Conservation (phyloP, 805 yeast species). For the Wickerhamomyces kurtzmanii region DNA sequence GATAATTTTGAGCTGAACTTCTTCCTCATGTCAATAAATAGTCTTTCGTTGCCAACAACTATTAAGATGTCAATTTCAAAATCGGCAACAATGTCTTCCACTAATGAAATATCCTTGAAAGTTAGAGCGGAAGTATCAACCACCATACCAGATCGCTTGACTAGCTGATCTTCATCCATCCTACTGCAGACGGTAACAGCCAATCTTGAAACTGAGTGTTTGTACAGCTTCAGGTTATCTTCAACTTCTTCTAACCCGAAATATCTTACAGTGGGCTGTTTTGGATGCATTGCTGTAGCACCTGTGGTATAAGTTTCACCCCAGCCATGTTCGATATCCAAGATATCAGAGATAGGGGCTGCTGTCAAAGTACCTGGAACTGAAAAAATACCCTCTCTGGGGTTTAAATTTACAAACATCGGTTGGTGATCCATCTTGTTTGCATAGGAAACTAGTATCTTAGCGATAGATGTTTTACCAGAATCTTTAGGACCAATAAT, state of each 20-base stretch:
- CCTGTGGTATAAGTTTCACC: slow-evolving; percentile 77
- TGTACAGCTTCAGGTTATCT: slow-evolving; percentile 34
- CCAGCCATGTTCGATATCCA: slow-evolving; percentile 71
- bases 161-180: slow-evolving; percentile 35
- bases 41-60: slow-evolving; percentile 69
- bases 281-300: slow-evolving; percentile 68
- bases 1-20: slow-evolving; percentile 28
- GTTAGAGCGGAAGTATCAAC: slow-evolving; percentile 67
- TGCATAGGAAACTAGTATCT: slow-evolving; percentile 67
- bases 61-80: slow-evolving; percentile 52
- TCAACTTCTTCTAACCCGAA: slow-evolving; percentile 58
- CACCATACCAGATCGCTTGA: slow-evolving; percentile 44
- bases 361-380: slow-evolving; percentile 84
- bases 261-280: slow-evolving; percentile 78
- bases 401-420: slow-evolving; percentile 69
- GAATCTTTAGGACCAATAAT: slow-evolving; percentile 62
- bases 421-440: slow-evolving; percentile 63
- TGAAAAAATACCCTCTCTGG: slow-evolving; percentile 57
- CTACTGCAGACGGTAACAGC: slow-evolving; percentile 29
- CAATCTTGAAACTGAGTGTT: slow-evolving; percentile 16
- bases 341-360: slow-evolving; percentile 68
- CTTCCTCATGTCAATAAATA: slow-evolving; percentile 52
- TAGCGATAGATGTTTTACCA: slow-evolving; percentile 74
- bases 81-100: slow-evolving; percentile 47
- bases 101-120: slow-evolving; percentile 37